Evolutionary conservation across 2,329 filamentous ascomycete genomes (phyloP), one percentile per base, ranked within the genome.

Genomic region (Colletotrichum tropicicola): DNA sequence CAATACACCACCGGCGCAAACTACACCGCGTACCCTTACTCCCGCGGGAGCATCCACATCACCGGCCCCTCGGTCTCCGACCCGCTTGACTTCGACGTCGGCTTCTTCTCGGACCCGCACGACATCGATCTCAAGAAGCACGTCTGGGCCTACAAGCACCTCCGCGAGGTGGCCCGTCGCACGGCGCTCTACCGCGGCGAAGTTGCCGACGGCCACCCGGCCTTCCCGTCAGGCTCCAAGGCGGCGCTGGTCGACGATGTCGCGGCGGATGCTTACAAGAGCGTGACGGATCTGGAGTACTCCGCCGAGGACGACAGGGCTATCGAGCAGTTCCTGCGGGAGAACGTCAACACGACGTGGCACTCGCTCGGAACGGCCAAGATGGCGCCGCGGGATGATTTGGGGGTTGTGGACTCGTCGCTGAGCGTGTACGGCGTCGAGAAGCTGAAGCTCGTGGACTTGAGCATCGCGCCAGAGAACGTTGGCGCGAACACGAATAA

Each of bases 111-210:
- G 17, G 79, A 87, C 66, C 69, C 76, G 27, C 57, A 80, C 32
- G 80, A 80, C 5, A 73, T 87, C n/a, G 88, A 91, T 70, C 49
- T 90, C 37, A 85, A 86, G 74, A 87, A 85, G 70, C 84, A 88
- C 19, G 70, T 89, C 4, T 91, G 88, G 88, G 83, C 80, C 0
- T 91, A 91, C 78, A 91, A 91, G 74, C 85, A 84, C 69, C 80
- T 82, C n/a, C 86, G 89, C 2, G 88, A 90, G 72, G 84, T 91
- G 58, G 79, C 83, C 48, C 83, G 88, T 3, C 84, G 87, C 5
- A 85, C 87, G 70, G 73, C 79, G 2, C 80, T 84, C 69, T 90
- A 85, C 74, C 73, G 81, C 64, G 79, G 86, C 69, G 80, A 86
- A 69, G 37, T 82, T 3, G 72, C 76, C 4, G 66, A 72, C 5